Evolutionary conservation across 208 protist species (phyloP).

Genomic region (Trypanosomatidae sp.): DNA sequence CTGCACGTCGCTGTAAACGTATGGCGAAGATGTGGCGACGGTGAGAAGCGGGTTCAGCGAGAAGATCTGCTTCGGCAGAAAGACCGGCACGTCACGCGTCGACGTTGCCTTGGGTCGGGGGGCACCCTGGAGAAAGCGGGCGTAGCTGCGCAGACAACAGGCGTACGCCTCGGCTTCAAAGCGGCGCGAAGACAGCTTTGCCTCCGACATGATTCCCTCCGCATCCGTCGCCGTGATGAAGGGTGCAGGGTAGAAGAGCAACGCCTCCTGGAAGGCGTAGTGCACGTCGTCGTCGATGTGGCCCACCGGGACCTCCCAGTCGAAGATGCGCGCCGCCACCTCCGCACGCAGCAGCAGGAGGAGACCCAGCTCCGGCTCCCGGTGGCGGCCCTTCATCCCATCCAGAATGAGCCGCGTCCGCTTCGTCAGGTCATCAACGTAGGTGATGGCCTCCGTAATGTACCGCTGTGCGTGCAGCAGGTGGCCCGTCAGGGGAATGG

Average conservation of each 20-base stretch:
- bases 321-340: constrained; percentile 61
- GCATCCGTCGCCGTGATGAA: constrained; percentile 61
- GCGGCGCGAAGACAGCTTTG: constrained; percentile 18
- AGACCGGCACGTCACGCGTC: constrained; percentile 65
- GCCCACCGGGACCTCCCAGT: constrained; percentile 40
- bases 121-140: constrained; percentile 68
- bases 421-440: constrained; percentile 45
- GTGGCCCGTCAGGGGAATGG: constrained; percentile 75
- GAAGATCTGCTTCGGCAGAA: constrained; percentile 77
- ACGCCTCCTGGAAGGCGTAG: constrained; percentile 24
- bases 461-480: constrained; percentile 47
- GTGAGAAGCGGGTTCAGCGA: constrained; percentile 58
- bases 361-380: constrained; percentile 73
- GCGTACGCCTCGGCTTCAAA: constrained; percentile 67
- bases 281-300: constrained; percentile 19
- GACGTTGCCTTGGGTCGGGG: constrained; percentile 35
- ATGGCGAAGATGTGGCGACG: constrained; percentile 49
- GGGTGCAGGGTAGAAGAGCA: constrained; percentile 62
- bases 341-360: constrained; percentile 68
- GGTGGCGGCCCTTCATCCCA: constrained; percentile 37
- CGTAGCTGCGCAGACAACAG: constrained; percentile 66
- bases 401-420: constrained; percentile 49
- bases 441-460: constrained; percentile 51
- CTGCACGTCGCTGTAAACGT: constrained; percentile 56
- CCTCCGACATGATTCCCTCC: constrained; percentile 71